Percentiles rank a stretch among this genome's conserved stretches.
Conservation (phyloP, 176 grass and related monocot species). For the Chrysopogon serrulatus region DNA sequence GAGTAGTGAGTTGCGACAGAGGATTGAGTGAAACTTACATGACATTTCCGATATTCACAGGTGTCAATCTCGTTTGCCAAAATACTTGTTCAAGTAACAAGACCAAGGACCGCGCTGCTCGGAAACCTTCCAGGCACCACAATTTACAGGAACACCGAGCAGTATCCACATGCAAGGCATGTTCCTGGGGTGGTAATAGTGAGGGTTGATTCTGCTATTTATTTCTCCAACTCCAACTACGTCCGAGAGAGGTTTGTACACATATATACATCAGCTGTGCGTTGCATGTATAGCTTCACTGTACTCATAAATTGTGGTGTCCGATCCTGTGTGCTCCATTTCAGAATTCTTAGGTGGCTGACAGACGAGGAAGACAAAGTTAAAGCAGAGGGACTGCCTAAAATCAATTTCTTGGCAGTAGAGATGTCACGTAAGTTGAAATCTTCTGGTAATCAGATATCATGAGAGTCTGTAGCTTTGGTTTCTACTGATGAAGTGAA, state of each 20-base stretch:
- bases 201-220: slow-evolving; percentile 91
- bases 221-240: slow-evolving; percentile 98
- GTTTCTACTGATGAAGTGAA: background rate
- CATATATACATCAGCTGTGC: background rate
- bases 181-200: slow-evolving; percentile 70
- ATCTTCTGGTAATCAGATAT: background rate
- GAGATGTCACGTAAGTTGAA: slow-evolving; percentile 85
- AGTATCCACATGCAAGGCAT: slow-evolving; percentile 87
- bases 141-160: slow-evolving; percentile 79
- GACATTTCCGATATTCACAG: slow-evolving; percentile 28
- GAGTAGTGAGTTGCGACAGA: background rate
- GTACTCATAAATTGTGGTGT: background rate
- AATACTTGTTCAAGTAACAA: slow-evolving; percentile 98
- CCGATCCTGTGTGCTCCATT: background rate
- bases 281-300: background rate
- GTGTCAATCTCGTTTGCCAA: slow-evolving; percentile 87
- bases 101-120: slow-evolving; percentile 80
- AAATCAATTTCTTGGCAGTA: slow-evolving; percentile 68
- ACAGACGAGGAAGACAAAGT: slow-evolving; percentile 66
- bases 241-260: slow-evolving; percentile 82
- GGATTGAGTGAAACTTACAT: slow-evolving; percentile 9
- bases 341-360: slow-evolving; percentile 89
- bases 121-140: slow-evolving; percentile 84
- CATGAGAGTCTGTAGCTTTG: background rate
- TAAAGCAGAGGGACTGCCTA: slow-evolving; percentile 37